Evolutionary conservation across 2,329 filamentous ascomycete genomes (phyloP).

Genomic region (Scolecobasidium constrictum): DNA sequence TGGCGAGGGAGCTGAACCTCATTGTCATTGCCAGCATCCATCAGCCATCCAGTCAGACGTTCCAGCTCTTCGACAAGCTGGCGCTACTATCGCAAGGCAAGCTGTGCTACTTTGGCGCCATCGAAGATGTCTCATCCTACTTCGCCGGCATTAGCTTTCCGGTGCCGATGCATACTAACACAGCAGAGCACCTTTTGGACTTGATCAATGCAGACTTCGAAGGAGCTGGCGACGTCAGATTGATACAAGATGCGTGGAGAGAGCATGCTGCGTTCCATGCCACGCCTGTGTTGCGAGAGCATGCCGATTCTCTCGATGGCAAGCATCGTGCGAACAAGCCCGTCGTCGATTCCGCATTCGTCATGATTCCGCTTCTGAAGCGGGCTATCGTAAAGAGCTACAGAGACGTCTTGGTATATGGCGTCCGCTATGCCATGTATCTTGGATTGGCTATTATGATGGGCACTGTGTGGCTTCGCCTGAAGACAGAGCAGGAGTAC

Average conservation of each 20-base stretch:
- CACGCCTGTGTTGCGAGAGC: conserved; percentile 21
- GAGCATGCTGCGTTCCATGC: conserved; percentile 36
- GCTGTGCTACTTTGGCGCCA: conserved; percentile 2
- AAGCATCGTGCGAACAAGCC: conserved; percentile 15
- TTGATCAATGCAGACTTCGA: conserved; percentile 61
- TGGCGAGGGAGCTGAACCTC: conserved; percentile 9
- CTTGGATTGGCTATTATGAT: conserved; percentile 71
- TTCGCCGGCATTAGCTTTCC: conserved; percentile 25
- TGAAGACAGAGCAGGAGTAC: conserved; percentile 55
- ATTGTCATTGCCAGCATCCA: conserved; percentile 11
- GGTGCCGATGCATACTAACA: conserved; percentile 48
- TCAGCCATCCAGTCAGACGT: conserved; percentile 10
- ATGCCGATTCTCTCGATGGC: not conserved
- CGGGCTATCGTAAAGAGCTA: conserved; percentile 75
- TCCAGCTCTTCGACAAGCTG: conserved; percentile 10
- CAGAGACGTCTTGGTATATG: conserved; percentile 74
- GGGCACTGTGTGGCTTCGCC: conserved; percentile 76
- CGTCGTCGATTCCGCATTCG: conserved; percentile 29
- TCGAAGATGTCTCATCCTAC: conserved; percentile 4
- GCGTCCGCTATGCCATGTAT: conserved; percentile 76
- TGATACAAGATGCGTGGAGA: conserved; percentile 38
- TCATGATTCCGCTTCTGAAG: conserved; percentile 55
- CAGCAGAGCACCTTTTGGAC: conserved; percentile 67
- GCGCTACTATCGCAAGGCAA: conserved; percentile 8
- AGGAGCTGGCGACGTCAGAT: not conserved